A percentile compares a stretch with the other conserved stretches of the same genome.
These are phyloP conservation scores for Wickerhamomyces ciferrii DNA, from an alignment of 805 yeast species.

Conservation along the genomic window DNA sequence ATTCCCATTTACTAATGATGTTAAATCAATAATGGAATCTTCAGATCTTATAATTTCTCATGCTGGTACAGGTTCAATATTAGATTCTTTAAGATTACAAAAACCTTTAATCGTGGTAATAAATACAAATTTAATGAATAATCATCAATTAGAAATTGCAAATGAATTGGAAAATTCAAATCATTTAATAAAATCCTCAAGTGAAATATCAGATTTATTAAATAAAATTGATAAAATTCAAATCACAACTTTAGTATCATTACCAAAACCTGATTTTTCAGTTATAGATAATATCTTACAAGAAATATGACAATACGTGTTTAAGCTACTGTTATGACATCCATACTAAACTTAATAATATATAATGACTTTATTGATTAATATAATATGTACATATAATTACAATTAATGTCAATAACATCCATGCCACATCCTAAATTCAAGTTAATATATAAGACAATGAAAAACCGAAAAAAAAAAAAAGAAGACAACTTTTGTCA, in stretches of 20 bases:
- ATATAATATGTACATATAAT: too few species aligned
- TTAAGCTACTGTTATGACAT: too few species aligned
- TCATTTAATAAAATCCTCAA: constrained; percentile 21
- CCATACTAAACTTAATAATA: too few species aligned
- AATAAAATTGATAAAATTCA: constrained; percentile 10
- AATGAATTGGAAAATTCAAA: constrained; percentile 36
- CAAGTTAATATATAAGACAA: too few species aligned
- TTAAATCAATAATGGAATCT: constrained; percentile 33
- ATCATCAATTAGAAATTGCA: constrained; percentile 82
- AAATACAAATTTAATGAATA: constrained; percentile 73
- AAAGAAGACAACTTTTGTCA: too few species aligned
- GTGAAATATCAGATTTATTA: constrained; percentile 11
- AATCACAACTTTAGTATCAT: constrained; percentile 4
- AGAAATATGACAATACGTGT: not conserved
- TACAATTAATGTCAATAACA: not conserved
- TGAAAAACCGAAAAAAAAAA: not conserved
- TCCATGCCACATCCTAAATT: too few species aligned
- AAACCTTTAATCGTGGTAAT: constrained; percentile 66
- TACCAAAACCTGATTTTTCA: constrained; percentile 20
- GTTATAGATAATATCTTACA: not conserved
- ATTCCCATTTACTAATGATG: constrained; percentile 38
- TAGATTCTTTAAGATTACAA: constrained; percentile 60
- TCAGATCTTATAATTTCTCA: constrained; percentile 75
- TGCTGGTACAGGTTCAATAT: constrained; percentile 88
- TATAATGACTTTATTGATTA: not conserved